Conservation (phyloP, 495 filamentous ascomycete species). For the Daldinia loculata region DNA sequence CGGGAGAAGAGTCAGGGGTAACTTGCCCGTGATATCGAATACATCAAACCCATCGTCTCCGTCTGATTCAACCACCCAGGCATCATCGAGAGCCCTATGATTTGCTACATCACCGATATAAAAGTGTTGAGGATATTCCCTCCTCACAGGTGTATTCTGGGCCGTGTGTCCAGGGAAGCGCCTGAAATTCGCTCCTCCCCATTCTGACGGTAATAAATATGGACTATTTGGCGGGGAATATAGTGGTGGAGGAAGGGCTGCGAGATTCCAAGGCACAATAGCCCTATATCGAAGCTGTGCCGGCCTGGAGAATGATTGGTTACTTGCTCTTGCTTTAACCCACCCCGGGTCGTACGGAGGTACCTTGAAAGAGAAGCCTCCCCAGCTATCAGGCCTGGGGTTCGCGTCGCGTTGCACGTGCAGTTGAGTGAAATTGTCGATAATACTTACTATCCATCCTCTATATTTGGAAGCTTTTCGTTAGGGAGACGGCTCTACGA, state of each 20-base stretch:
- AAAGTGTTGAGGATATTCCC: neutral
- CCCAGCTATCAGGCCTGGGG: neutral
- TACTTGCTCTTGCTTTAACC: neutral
- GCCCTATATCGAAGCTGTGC: neutral
- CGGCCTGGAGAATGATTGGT: neutral
- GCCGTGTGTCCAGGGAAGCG: neutral
- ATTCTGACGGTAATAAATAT: neutral
- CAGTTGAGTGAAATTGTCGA: neutral
- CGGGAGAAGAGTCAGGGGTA: neutral
- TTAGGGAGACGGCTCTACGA: neutral
- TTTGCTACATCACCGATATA: constrained; percentile 13
- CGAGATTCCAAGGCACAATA: neutral
- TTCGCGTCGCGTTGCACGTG: neutral
- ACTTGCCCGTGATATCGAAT: constrained; percentile 16
- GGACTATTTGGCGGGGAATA: constrained; percentile 2
- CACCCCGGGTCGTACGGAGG: constrained; percentile 15
- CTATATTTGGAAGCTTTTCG: neutral
- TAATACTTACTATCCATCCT: neutral
- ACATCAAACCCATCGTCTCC: neutral
- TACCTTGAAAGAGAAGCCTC: neutral
- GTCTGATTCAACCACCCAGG: constrained; percentile 17
- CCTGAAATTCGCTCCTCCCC: neutral
- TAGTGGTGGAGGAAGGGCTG: neutral
- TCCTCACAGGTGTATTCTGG: neutral
- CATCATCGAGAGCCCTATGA: constrained; percentile 7